Base-by-base conservation (phyloP, 495 filamentous ascomycete species). In the Aspergillus hancockii region DNA sequence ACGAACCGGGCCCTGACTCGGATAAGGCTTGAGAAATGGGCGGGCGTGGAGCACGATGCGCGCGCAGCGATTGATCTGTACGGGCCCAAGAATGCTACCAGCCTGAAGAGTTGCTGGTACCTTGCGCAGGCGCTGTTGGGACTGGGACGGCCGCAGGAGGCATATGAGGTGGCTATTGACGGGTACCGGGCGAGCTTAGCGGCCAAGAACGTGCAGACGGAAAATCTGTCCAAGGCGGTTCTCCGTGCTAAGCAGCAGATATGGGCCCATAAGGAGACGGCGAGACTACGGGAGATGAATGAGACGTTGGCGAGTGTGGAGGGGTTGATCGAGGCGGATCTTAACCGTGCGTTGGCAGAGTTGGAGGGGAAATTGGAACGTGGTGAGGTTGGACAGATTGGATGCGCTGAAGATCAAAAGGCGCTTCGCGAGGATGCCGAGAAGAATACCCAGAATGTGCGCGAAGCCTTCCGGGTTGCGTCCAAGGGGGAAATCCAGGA, bases 1-100 rank as follows among this genome's bases (percentile, higher is more conserved):
- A 95, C 93, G 30, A 98, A 98, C 77, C 89, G 94, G 52, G 90
- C 93, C 41, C 88, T 96, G 72, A 86, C 90, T 12, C 88, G 93
- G 45, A 77, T 94, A 45, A 85, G 84, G 65, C 81, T 95, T n/a
- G 67, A 71, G 31, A 78, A 80, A 65, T 92, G 85, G 81, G 80
- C 89, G n/a, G 81, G 71, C n/a, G 91, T 88, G 30, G 87, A 96
- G 62, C 79, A 84, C 38, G 94, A 97, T 73, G 93, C 92, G 63
- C 70, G 87, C 22, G 76, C 80, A 41, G 87, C 89, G 52, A 87
- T 98, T 57, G 77, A 85, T 5, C 79, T 96, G 8, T 74, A 81
- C 54, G 75, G 83, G 45, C 46, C 60, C 4, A 75, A 78, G 60
- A 86, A 84, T 63, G 76, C 70, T 3, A 21, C 53, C 38, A 68